Evolutionary conservation across 164 flowering plant genomes (phyloP).

Genomic region (Platanus orientalis): DNA sequence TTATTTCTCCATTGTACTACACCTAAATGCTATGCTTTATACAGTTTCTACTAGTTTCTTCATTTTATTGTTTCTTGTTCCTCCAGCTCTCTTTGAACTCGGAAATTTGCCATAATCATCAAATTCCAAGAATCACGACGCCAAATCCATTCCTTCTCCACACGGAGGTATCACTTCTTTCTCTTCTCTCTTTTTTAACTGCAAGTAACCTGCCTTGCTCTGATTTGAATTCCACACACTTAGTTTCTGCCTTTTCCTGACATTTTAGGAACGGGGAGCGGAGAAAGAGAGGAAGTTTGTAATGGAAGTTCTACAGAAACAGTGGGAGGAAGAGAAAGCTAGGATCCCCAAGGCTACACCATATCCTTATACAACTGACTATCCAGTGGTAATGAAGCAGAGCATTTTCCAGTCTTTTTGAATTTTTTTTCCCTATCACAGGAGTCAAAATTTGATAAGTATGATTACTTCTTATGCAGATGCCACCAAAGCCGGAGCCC

Average conservation of each 20-base stretch:
- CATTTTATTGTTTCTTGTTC: not conserved
- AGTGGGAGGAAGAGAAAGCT: conserved; percentile 74
- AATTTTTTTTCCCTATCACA: not conserved
- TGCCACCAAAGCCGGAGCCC: conserved; percentile 94
- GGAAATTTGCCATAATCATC: conserved; percentile 50
- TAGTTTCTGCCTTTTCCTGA: not conserved
- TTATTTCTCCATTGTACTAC: not conserved
- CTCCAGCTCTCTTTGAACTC: conserved; percentile 77
- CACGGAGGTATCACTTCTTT: conserved; percentile 54
- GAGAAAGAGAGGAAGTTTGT: conserved; percentile 68
- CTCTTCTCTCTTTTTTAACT: no score
- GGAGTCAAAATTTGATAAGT: not conserved
- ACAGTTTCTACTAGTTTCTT: not conserved
- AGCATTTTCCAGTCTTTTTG: no score
- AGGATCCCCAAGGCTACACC: conserved; percentile 86
- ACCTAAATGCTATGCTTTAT: not conserved
- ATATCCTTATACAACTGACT: conserved; percentile 94
- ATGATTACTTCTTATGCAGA: conserved; percentile 28
- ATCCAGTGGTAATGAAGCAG: conserved; percentile 64
- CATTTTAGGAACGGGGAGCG: conserved; percentile 67
- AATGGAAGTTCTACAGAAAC: conserved; percentile 56
- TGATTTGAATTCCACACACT: not conserved
- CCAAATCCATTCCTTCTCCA: conserved; percentile 88
- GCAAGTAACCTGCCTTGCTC: not conserved
- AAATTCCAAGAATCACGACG: conserved; percentile 52